Conservation (phyloP, 352 stramenopile genomes). For the Globisporangium abappressorium region DNA sequence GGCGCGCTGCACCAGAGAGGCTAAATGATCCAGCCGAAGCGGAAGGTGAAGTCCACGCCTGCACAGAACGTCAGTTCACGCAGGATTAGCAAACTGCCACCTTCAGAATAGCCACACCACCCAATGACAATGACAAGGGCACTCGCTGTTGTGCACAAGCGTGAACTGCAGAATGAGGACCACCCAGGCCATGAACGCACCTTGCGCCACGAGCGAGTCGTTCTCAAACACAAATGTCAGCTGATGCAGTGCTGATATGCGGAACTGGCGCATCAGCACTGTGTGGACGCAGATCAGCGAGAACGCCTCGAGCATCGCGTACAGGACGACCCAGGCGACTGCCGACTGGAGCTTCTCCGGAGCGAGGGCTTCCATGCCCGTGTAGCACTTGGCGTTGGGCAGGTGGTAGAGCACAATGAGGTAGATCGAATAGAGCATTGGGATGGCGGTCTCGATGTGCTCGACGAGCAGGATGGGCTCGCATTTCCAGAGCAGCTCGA, state of each 20-base stretch:
- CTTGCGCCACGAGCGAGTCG: background rate
- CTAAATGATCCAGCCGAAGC: background rate
- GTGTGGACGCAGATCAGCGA: background rate
- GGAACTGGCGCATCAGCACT: background rate
- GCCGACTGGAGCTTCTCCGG: slow-evolving; percentile 1
- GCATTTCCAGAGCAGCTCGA: slow-evolving; percentile 11
- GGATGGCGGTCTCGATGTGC: slow-evolving; percentile 6
- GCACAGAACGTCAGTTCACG: too few relatives aligned
- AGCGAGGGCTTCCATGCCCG: background rate
- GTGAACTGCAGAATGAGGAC: slow-evolving; percentile 1
- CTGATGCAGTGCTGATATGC: background rate
- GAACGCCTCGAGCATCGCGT: background rate
- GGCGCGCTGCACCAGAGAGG: too few relatives aligned
- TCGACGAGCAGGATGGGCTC: slow-evolving; percentile 5
- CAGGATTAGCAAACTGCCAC: too few relatives aligned
- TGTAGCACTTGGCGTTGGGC: slow-evolving; percentile 4
- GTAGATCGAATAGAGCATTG: slow-evolving; percentile 1
- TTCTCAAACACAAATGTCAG: slow-evolving; percentile 6
- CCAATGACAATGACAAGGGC: too few relatives aligned
- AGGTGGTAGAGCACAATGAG: background rate
- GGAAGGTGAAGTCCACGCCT: slow-evolving; percentile 7
- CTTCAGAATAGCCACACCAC: too few relatives aligned
- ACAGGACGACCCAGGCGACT: background rate
- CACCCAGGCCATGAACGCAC: background rate
- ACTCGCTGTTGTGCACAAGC: background rate